Evolutionary conservation across 768 basidiomycete genomes (phyloP), one percentile per base, ranked within the genome.

Genomic region (Leucosporidium yakuticum): DNA sequence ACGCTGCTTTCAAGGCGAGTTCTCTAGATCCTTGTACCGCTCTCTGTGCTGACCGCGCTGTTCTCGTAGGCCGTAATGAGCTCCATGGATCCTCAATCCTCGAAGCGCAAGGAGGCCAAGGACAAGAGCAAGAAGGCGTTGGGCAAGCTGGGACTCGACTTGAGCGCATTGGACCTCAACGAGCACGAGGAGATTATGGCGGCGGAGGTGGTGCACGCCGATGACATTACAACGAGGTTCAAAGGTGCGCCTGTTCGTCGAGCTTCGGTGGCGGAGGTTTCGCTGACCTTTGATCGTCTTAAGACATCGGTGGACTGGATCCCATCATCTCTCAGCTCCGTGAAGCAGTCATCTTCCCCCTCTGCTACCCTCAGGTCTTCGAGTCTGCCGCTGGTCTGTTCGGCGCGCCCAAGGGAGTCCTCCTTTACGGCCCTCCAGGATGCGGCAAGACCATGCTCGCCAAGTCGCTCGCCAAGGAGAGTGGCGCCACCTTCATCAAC

Each of bases 381-480:
- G 82, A 84, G 20, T 83, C 87, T 15, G 23, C 89, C 0, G 90
- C 92, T 0, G 83, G 87, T 20, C 84, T 98, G 27, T 85, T 96
- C 68, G 85, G 86, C 8, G 91, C 96, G 7, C 96, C 96, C 0
- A 97, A 97, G 77, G 96, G 96, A 19, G 95, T 97, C 14, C 83
- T 98, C 23, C 84, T 99, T 25, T 95, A 90, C 74, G 96, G 96
- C 0, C 96, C 94, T 51, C 96, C 96, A 1, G 95, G 96, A 9
- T 99, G 96, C 73, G 96, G 96, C 31, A 99, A 99, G 82, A 98
- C 96, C 2, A 94, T 99, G 92, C 84, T 99, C n/a, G 96, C 96
- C 2, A 95, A 95, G 77, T 95, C 95, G 2, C 84, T 99, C 12
- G 96, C 96, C 19, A 96, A 95, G 77, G 94, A 99, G 81, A 91